These are phyloP conservation scores for Psilocybe mexicana DNA, from an alignment of 1,284 basidiomycete genomes.

Conservation along the genomic window DNA sequence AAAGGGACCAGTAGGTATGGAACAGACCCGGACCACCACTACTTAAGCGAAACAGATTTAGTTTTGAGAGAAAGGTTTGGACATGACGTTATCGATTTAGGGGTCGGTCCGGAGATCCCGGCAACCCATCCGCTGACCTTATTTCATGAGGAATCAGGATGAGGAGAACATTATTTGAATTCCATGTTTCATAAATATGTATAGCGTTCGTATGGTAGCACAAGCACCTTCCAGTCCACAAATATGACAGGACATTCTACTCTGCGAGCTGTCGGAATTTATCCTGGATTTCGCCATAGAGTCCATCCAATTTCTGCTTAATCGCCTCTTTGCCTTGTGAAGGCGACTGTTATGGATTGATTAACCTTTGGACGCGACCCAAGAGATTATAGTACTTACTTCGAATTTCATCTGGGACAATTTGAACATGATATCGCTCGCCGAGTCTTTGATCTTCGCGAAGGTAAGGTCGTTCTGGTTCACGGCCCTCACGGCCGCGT, in stretches of 20 bases:
- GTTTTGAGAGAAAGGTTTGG: not conserved
- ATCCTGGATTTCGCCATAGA: constrained; percentile 85
- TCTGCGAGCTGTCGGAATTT: constrained; percentile 87
- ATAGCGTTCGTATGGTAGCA: constrained; percentile 1
- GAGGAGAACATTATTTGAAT: not conserved
- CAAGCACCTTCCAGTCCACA: not conserved
- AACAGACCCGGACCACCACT: too few species aligned
- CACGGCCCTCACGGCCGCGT: constrained; percentile 85
- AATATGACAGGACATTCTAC: constrained; percentile 32
- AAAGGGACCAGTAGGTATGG: not conserved
- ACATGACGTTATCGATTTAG: too few species aligned
- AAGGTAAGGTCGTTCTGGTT: constrained; percentile 90
- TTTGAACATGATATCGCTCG: constrained; percentile 90
- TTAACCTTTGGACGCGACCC: not conserved
- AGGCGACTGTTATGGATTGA: constrained; percentile 55
- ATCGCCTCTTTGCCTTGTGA: constrained; percentile 85
- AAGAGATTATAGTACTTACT: constrained; percentile 43
- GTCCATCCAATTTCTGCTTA: constrained; percentile 75
- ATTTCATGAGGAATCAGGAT: too few species aligned
- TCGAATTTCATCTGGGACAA: constrained; percentile 99
- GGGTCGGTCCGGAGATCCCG: too few species aligned
- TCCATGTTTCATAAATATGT: constrained; percentile 8
- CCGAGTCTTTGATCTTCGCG: constrained; percentile 86
- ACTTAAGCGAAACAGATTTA: too few species aligned
- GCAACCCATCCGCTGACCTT: too few species aligned